phyloP scores from a whole-genome alignment of 202 grass and related monocot species.

The Zoysia matrella region DNA sequence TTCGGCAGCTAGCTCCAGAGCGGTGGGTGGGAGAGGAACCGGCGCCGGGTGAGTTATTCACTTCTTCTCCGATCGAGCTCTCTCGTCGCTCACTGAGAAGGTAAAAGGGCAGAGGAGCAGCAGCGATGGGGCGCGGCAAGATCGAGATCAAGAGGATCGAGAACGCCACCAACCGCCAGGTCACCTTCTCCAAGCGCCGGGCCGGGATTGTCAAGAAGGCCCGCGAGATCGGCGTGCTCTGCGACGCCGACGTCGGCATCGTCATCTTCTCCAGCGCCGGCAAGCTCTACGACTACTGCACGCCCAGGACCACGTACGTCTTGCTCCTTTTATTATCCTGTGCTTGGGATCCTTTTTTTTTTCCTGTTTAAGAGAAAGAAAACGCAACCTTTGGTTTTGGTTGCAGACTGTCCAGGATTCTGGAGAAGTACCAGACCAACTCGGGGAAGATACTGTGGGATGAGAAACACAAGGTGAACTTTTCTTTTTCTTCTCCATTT shows the following conservation, averaged over 20 bases:
- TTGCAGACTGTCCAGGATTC: constrained; percentile 69
- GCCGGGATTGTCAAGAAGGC: no score
- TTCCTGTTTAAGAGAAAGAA: neutral
- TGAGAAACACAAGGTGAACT: constrained; percentile 84
- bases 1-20: neutral
- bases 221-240: constrained; percentile 36
- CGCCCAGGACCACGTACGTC: constrained; percentile 59
- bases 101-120: neutral
- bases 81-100: neutral
- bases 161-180: constrained; percentile 89
- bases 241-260: constrained; percentile 83
- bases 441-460: constrained; percentile 91
- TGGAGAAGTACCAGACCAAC: constrained; percentile 98
- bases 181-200: neutral
- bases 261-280: constrained; percentile 94
- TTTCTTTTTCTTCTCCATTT: neutral
- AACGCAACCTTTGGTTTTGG: neutral
- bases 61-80: neutral
- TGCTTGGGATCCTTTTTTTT: neutral
- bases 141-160: constrained; percentile 99
- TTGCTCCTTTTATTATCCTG: neutral
- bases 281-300: constrained; percentile 95
- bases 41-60: no score
- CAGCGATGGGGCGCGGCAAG: constrained; percentile 85
- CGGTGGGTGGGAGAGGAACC: no score